Evolutionary conservation across 768 basidiomycete genomes (phyloP).

Genomic region (Mycena floridula): DNA sequence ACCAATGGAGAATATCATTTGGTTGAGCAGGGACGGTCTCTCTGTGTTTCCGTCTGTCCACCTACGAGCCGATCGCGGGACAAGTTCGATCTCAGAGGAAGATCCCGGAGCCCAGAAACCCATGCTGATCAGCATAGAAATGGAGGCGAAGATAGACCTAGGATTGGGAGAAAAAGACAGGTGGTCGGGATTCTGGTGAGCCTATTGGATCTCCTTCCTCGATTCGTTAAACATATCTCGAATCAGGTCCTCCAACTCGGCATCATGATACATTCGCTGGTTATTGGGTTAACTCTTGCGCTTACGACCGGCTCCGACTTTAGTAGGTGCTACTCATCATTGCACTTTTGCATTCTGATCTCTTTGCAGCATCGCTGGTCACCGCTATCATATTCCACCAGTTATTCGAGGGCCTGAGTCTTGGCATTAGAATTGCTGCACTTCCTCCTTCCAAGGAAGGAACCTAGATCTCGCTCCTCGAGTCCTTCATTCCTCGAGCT

Average conservation of each 20-base stretch:
- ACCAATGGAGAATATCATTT: constrained; percentile 12
- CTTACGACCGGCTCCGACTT: constrained; percentile 68
- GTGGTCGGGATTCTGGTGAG: constrained; percentile 70
- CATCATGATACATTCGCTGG: constrained; percentile 80
- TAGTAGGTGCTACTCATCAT: constrained; percentile 35
- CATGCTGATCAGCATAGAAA: constrained; percentile 3
- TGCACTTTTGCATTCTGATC: not conserved
- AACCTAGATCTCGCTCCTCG: not conserved
- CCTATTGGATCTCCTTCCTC: constrained; percentile 4
- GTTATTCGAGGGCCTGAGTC: constrained; percentile 76
- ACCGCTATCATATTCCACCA: constrained; percentile 79
- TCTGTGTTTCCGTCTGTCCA: constrained; percentile 11
- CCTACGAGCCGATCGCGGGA: not conserved
- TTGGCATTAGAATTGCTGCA: constrained; percentile 74
- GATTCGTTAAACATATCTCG: not conserved
- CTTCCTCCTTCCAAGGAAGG: constrained; percentile 40
- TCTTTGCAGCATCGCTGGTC: constrained; percentile 53
- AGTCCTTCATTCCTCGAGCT: too few species aligned
- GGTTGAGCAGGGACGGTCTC: constrained; percentile 6
- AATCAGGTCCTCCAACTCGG: constrained; percentile 71
- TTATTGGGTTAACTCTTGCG: constrained; percentile 74
- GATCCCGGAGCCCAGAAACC: not conserved
- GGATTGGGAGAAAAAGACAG: constrained; percentile 52
- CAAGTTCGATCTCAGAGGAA: not conserved
- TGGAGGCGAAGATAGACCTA: constrained; percentile 16